Percentiles rank a stretch among this genome's conserved stretches.
phyloP scores from a whole-genome alignment of 352 stramenopile genomes.

The Globisporangium apiculatum region DNA sequence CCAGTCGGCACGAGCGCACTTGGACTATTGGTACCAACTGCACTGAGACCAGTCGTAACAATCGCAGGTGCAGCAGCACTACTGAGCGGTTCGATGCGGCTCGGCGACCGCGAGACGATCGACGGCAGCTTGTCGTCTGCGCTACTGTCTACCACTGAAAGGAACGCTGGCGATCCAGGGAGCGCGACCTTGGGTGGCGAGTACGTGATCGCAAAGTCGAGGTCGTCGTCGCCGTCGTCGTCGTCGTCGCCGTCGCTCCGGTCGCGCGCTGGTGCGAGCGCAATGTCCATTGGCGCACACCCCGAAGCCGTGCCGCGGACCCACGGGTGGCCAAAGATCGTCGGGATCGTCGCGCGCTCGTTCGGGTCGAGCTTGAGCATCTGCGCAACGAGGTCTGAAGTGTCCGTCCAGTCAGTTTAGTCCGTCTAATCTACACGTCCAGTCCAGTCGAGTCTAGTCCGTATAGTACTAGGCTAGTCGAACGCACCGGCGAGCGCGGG shows the following conservation, averaged over 20 bases:
- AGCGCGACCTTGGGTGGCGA: conserved; percentile 22
- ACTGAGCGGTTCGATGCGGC: conserved; percentile 21
- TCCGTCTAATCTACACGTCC: not conserved
- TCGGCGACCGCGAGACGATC: conserved; percentile 40
- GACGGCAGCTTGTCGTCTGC: conserved; percentile 52
- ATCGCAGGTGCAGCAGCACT: not conserved
- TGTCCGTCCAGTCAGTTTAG: not conserved
- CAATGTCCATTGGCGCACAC: conserved; percentile 20
- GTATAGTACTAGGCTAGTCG: not conserved
- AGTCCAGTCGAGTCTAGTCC: not conserved
- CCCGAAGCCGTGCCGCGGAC: conserved; percentile 41
- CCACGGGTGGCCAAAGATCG: conserved; percentile 85
- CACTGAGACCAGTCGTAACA: conserved; percentile 1
- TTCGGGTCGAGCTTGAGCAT: conserved; percentile 81
- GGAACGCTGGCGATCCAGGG: conserved; percentile 16
- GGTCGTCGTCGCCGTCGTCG: conserved; percentile 36
- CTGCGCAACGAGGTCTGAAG: conserved; percentile 53
- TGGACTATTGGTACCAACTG: conserved; percentile 4
- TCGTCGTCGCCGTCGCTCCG: conserved; percentile 22
- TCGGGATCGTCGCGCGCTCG: conserved; percentile 72
- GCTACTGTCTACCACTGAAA: conserved; percentile 10
- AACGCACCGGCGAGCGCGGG: conserved; percentile 39
- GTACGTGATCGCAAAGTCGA: conserved; percentile 45
- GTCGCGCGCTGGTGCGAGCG: conserved; percentile 13
- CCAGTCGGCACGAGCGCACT: conserved; percentile 13